phyloP scores from a whole-genome alignment of 2,329 filamentous ascomycete species.

The Mycosphaerella sp. region DNA sequence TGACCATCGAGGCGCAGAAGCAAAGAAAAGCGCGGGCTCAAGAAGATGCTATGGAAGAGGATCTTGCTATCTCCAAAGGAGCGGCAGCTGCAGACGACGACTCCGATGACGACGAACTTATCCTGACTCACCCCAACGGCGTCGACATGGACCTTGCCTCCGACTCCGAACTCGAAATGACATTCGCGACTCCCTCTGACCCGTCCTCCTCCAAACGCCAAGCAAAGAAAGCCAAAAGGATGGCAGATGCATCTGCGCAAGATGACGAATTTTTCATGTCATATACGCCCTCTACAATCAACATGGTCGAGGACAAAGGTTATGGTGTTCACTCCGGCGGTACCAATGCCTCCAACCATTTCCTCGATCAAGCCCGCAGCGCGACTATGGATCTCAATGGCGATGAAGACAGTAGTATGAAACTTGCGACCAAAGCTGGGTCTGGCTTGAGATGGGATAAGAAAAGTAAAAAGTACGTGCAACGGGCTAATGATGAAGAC shows the following conservation, averaged over 20 bases:
- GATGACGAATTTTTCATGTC: slow-evolving; percentile 95
- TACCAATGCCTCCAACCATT: slow-evolving; percentile 58
- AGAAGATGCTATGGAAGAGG: slow-evolving; percentile 28
- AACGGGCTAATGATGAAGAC: slow-evolving; percentile 88
- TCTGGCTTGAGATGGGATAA: slow-evolving; percentile 91
- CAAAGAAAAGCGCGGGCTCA: slow-evolving; percentile 19
- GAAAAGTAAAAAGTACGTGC: slow-evolving; percentile 91
- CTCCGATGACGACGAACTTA: slow-evolving; percentile 35
- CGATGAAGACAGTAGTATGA: slow-evolving; percentile 73
- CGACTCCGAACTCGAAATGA: slow-evolving; percentile 51
- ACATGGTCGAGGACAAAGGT: slow-evolving; percentile 79
- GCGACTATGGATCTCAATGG: slow-evolving; percentile 89
- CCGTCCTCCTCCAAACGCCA: slow-evolving; percentile 12
- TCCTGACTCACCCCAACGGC: slow-evolving; percentile 30
- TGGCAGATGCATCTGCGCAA: slow-evolving; percentile 53
- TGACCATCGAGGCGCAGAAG: slow-evolving; percentile 59
- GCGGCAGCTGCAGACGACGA: slow-evolving; percentile 43
- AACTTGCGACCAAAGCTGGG: slow-evolving; percentile 59
- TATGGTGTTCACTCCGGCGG: slow-evolving; percentile 84
- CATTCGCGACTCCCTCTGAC: slow-evolving; percentile 38
- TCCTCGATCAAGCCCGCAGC: slow-evolving; percentile 78
- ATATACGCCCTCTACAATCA: slow-evolving; percentile 76
- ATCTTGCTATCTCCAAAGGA: slow-evolving; percentile 36
- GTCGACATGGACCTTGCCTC: slow-evolving; percentile 41
- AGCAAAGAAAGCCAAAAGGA: slow-evolving; percentile 25